A percentile compares a stretch with the other conserved stretches of the same genome.
Evolutionary conservation across 2,329 filamentous ascomycete genomes (phyloP).

Genomic region (Raffaelea ambrosiae): DNA sequence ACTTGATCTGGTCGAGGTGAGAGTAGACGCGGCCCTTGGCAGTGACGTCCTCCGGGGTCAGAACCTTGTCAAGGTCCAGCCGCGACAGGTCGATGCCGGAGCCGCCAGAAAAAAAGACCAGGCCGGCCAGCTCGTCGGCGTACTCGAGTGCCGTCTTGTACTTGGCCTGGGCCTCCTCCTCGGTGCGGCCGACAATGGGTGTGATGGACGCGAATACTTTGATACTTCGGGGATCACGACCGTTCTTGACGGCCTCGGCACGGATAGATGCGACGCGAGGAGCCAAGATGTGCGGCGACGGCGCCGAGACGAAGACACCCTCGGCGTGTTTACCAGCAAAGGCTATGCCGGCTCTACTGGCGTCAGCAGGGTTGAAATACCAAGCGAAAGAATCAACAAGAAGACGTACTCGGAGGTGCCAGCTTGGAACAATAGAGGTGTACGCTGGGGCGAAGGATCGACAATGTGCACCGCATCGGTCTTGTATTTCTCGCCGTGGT

Average conservation of each 20-base stretch:
- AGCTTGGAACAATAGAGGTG: too few species aligned
- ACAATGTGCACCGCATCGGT: too few species aligned
- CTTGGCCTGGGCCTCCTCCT: slow-evolving; percentile 14
- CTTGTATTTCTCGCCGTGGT: not conserved
- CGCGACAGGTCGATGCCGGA: slow-evolving; percentile 17
- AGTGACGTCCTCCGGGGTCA: slow-evolving; percentile 3
- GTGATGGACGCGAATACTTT: slow-evolving; percentile 6
- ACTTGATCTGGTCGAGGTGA: slow-evolving; percentile 10
- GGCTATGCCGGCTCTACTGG: too few species aligned
- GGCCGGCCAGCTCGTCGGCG: slow-evolving; percentile 13
- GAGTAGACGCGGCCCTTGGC: slow-evolving; percentile 1
- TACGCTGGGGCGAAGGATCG: too few species aligned
- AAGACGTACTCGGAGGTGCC: too few species aligned
- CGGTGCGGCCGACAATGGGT: slow-evolving; percentile 12
- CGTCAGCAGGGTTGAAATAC: slow-evolving; percentile 1
- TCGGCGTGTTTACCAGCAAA: too few species aligned
- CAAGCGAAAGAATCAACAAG: not conserved
- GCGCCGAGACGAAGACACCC: too few species aligned
- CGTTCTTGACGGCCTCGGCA: slow-evolving; percentile 5
- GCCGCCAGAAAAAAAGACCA: slow-evolving; percentile 15
- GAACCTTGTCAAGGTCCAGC: slow-evolving; percentile 15
- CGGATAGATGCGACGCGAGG: slow-evolving; percentile 3
- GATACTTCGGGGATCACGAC: slow-evolving; percentile 11
- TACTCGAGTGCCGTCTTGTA: slow-evolving; percentile 10
- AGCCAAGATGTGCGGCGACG: slow-evolving; percentile 7